These are phyloP conservation scores for Pythium sukuiense DNA, from an alignment of 352 stramenopile genomes.

Conservation along the genomic window DNA sequence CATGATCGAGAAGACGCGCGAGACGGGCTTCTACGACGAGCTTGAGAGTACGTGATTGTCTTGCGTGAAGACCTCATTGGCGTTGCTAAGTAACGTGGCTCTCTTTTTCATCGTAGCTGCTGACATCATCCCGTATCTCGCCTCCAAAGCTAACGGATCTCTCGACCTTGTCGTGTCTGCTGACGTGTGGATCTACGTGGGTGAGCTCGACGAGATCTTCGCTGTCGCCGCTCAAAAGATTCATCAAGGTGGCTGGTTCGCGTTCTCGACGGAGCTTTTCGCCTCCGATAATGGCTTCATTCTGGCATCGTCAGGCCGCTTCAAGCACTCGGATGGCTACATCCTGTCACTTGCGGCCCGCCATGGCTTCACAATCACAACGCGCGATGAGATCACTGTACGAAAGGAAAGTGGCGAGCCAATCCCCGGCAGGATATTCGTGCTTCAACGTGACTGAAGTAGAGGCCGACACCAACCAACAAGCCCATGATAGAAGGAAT, in stretches of 20 bases:
- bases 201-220: constrained; percentile 65
- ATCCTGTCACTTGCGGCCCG: constrained; percentile 40
- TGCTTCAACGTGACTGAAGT: constrained; percentile 35
- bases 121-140: constrained; percentile 60
- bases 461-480: background rate
- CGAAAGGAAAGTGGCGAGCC: constrained; percentile 73
- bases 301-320: constrained; percentile 69
- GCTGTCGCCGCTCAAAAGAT: constrained; percentile 47
- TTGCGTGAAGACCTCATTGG: background rate
- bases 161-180: constrained; percentile 73
- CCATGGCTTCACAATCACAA: constrained; percentile 40
- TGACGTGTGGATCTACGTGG: constrained; percentile 90
- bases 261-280: constrained; percentile 74
- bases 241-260: constrained; percentile 41
- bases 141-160: constrained; percentile 35
- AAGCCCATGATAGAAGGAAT: constrained; percentile 1
- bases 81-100: background rate
- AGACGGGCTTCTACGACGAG: constrained; percentile 66
- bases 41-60: constrained; percentile 50
- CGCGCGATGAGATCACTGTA: constrained; percentile 50
- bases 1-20: constrained; percentile 79
- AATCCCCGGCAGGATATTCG: constrained; percentile 66
- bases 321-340: constrained; percentile 76
- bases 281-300: constrained; percentile 32
- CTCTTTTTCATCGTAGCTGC: constrained; percentile 28